These are phyloP conservation scores for Botryotinia convoluta DNA, from an alignment of 2,329 filamentous ascomycete genomes.

Conservation along the genomic window DNA sequence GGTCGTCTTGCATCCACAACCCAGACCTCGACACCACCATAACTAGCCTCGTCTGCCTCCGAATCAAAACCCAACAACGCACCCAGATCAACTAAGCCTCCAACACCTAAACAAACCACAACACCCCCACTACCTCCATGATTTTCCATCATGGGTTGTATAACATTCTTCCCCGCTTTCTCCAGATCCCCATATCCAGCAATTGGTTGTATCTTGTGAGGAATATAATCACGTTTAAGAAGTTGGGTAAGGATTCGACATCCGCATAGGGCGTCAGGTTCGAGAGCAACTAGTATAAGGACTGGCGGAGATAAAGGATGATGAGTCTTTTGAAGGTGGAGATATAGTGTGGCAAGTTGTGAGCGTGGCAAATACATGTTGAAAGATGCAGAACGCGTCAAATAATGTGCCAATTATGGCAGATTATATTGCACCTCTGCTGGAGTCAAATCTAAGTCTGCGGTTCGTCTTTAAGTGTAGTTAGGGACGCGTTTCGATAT, in stretches of 20 bases:
- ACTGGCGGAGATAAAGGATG: slow-evolving; percentile 91
- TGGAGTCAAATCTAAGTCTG: not conserved
- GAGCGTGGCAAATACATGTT: slow-evolving; percentile 91
- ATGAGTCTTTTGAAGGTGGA: slow-evolving; percentile 78
- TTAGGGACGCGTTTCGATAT: slow-evolving; percentile 6
- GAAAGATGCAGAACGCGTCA: slow-evolving; percentile 22
- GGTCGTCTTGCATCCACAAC: slow-evolving; percentile 86
- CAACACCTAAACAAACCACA: slow-evolving; percentile 88
- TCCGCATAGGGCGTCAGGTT: slow-evolving; percentile 92
- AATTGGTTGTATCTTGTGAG: slow-evolving; percentile 94
- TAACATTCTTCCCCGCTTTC: slow-evolving; percentile 72
- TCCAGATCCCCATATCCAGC: slow-evolving; percentile 88
- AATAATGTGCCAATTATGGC: slow-evolving; percentile 21
- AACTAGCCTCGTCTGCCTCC: slow-evolving; percentile 62
- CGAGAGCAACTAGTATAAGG: slow-evolving; percentile 86
- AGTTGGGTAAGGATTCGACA: slow-evolving; percentile 90
- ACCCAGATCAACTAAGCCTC: slow-evolving; percentile 84
- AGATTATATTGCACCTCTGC: not conserved
- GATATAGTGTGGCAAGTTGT: slow-evolving; percentile 87
- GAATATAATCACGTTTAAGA: slow-evolving; percentile 96
- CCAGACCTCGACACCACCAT: slow-evolving; percentile 92
- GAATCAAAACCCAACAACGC: slow-evolving; percentile 72
- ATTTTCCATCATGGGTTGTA: slow-evolving; percentile 81
- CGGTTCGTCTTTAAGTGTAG: not conserved
- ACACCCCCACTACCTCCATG: slow-evolving; percentile 83